Base-by-base conservation (phyloP, 257 asterid genomes). In the Fraxinus quadrangulata region DNA sequence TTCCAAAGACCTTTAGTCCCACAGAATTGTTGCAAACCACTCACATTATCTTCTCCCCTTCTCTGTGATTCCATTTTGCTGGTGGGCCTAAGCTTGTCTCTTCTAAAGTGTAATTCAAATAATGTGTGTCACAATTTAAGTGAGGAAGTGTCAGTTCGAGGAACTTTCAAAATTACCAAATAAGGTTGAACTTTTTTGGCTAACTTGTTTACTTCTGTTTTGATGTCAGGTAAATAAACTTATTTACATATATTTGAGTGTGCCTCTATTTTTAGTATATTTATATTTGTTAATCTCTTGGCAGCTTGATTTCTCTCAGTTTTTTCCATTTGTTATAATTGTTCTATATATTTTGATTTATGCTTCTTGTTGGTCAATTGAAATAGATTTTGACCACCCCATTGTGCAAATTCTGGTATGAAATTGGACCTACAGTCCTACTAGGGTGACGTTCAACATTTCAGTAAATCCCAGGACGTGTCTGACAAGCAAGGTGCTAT, bases 261-360 rank as follows among this genome's bases (percentile, higher is more conserved):
- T 45, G 51, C 51, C 17, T 45, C 5, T 45, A 69, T 16, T 26
- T 45, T 3, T 12, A 28, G 49, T 30, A 73, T 8, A 45, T 49
- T 31, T 49, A 28, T 19, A 21, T 26, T n/a, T 54, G 16, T 78
- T 77, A 37, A 72, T 76, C 66, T 47, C 23, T 23, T 67, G 19
- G 75, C 70, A 6, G 45, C 72, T 65, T 72, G 34, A 13, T 42
- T 45, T 70, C 77, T 49, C 66, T 4, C 61, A 39, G 45, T 75
- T 77, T 39, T 66, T 70, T 66, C 40, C 36, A 80, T 51, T 17
- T 51, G 23, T 51, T 51, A 51, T 17, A 5, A 14, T 51, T 51
- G 23, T 4, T 51, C 21, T 51, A 51, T 51, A 51, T 4, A 51
- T 51, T 51, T 51, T 19, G 21, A 16, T 51, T 51, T 19, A 51